Evolutionary conservation across 2,329 filamentous ascomycete species (phyloP).

Genomic region (Zymoseptoria crescenta): DNA sequence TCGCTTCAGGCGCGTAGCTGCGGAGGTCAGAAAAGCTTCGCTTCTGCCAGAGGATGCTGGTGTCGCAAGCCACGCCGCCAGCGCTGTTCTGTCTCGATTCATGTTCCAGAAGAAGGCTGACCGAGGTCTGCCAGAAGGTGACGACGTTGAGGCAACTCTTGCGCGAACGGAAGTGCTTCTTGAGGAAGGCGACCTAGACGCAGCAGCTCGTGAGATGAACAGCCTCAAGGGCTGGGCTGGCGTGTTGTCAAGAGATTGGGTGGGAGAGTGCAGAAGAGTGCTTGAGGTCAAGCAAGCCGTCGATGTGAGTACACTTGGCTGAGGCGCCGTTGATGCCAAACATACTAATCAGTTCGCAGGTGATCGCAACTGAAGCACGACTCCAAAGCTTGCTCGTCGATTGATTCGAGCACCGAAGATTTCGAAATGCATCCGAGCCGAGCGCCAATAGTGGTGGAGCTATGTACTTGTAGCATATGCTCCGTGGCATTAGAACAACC

Average conservation of each 20-base stretch:
- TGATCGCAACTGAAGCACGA: conserved; percentile 83
- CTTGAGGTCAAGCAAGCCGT: conserved; percentile 93
- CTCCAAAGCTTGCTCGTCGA: conserved; percentile 81
- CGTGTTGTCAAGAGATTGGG: conserved; percentile 88
- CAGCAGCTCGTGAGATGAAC: conserved; percentile 91
- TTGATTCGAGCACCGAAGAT: conserved; percentile 35
- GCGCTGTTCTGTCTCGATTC: conserved; percentile 81
- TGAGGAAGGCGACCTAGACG: conserved; percentile 88
- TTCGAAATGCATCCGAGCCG: background rate
- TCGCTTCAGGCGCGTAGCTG: conserved; percentile 85
- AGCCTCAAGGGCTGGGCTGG: conserved; percentile 88
- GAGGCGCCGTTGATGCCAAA: background rate
- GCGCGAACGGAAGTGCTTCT: conserved; percentile 81
- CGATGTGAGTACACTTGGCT: conserved; percentile 58
- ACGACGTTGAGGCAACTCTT: conserved; percentile 90
- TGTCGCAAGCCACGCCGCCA: conserved; percentile 87
- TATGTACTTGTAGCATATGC: conserved; percentile 13
- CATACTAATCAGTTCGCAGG: conserved; percentile 39
- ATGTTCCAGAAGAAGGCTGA: conserved; percentile 76
- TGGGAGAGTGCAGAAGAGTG: conserved; percentile 81
- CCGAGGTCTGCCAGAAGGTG: conserved; percentile 63
- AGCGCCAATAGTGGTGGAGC: background rate
- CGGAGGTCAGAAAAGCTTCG: conserved; percentile 88
- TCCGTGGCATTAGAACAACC: background rate
- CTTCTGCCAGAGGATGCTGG: conserved; percentile 89